Evolutionary conservation across 2,329 filamentous ascomycete genomes (phyloP).

Genomic region (Biscogniauxia mediterranea): DNA sequence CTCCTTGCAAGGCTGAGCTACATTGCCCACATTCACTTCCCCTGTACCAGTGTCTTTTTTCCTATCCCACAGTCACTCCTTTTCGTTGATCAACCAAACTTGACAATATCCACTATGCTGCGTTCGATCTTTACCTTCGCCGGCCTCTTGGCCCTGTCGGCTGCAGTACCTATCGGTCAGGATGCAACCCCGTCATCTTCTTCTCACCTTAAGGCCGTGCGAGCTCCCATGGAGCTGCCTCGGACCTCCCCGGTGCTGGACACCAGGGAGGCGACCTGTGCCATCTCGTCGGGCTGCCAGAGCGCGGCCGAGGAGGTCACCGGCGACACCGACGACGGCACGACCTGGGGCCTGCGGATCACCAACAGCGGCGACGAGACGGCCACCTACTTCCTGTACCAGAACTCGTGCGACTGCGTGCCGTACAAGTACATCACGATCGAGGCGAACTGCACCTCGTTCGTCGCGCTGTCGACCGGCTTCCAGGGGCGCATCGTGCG

Average conservation of each 20-base stretch:
- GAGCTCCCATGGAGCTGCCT: background rate
- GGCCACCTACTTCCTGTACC: slow-evolving; percentile 18
- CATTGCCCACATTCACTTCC: background rate
- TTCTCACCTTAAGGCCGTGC: background rate
- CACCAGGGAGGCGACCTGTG: background rate
- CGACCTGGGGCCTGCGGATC: slow-evolving; percentile 12
- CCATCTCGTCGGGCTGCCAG: slow-evolving; percentile 2
- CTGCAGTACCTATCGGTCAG: slow-evolving; percentile 7
- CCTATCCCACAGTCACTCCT: background rate
- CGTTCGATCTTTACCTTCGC: slow-evolving; percentile 10
- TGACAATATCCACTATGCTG: slow-evolving; percentile 4
- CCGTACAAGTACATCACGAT: slow-evolving; percentile 14
- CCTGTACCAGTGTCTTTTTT: background rate
- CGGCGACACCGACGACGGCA: slow-evolving; percentile 1
- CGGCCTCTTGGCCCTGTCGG: slow-evolving; percentile 10
- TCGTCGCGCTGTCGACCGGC: slow-evolving; percentile 11
- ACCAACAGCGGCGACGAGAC: slow-evolving; percentile 10
- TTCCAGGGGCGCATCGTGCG: slow-evolving; percentile 23
- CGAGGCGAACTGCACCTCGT: slow-evolving; percentile 3
- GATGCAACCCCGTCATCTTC: background rate
- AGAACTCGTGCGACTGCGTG: slow-evolving; percentile 18
- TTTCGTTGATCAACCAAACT: too few relatives aligned
- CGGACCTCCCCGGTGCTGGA: too few relatives aligned
- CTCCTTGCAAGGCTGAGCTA: too few relatives aligned
- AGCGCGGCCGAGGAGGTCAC: background rate